phyloP scores from a whole-genome alignment of 345 rosid genomes.

The Anacardium occidentale region DNA sequence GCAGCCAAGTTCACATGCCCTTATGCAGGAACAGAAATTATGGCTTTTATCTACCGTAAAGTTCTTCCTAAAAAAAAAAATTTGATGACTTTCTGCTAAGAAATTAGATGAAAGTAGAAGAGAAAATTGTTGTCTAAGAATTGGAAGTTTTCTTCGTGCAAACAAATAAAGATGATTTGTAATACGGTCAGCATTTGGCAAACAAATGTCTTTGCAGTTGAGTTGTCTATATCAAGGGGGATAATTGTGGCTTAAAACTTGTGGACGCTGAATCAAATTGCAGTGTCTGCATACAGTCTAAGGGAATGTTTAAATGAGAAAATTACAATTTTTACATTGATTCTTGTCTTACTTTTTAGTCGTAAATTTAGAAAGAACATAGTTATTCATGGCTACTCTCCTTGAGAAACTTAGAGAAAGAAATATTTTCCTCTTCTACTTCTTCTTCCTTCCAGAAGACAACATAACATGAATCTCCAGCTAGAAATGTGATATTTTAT shows the following conservation, averaged over 20 bases:
- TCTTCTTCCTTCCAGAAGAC: not conserved
- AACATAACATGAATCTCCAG: not conserved
- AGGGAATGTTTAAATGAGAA: not conserved
- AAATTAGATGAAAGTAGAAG: no score
- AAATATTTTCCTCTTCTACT: no score
- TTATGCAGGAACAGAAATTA: no score
- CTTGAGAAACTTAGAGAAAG: no score
- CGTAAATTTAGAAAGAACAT: no score
- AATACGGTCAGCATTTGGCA: not conserved
- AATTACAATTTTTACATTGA: not conserved
- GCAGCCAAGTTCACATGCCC: not conserved
- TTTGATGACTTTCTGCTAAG: no score
- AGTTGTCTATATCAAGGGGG: not conserved
- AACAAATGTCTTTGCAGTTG: not conserved
- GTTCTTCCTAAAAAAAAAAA: no score
- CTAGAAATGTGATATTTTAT: not conserved
- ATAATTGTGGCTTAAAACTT: not conserved
- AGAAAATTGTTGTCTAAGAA: no score
- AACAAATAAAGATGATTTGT: no score
- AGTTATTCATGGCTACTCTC: no score
- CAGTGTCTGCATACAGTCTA: not conserved
- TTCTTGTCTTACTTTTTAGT: not conserved
- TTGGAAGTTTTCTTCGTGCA: no score
- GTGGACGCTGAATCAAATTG: not conserved
- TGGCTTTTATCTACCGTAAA: no score